Percentiles rank a stretch among this genome's conserved stretches.
phyloP scores from a whole-genome alignment of 1,139 yeast genomes.

The Magnusiomyces magnusii region DNA sequence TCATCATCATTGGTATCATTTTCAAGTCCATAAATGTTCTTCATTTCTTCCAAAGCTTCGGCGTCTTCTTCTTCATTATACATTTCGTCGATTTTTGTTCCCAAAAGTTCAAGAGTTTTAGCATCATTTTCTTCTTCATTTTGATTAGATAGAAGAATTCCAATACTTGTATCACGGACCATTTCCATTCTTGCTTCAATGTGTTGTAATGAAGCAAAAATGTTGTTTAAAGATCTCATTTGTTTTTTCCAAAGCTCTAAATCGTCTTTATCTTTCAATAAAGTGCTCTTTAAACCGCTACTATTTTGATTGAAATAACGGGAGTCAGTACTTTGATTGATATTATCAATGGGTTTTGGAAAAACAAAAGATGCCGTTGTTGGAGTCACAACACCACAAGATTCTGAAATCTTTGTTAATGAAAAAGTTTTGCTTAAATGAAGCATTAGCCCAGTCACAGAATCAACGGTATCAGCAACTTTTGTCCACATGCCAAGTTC shows the following conservation, averaged over 20 bases:
- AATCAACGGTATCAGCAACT: constrained; percentile 28
- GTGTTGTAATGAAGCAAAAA: constrained; percentile 29
- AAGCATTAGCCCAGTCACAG: constrained; percentile 24
- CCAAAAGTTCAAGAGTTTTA: too few relatives aligned
- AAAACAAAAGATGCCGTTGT: too few relatives aligned
- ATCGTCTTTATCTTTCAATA: not conserved
- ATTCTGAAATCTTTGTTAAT: constrained; percentile 18
- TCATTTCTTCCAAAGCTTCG: too few relatives aligned
- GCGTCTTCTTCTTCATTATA: too few relatives aligned
- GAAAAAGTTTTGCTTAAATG: constrained; percentile 28
- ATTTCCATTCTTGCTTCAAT: constrained; percentile 34
- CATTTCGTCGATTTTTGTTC: too few relatives aligned
- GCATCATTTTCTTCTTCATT: constrained; percentile 6
- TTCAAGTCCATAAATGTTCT: not conserved
- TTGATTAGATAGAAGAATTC: not conserved
- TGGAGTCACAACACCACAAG: constrained; percentile 2
- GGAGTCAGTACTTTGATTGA: not conserved
- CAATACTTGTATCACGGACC: constrained; percentile 23
- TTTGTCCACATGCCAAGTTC: constrained; percentile 32
- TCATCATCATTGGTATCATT: constrained; percentile 9
- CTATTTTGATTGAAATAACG: not conserved
- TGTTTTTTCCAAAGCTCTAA: constrained; percentile 17
- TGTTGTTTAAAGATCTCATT: constrained; percentile 22
- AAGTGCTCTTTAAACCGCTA: not conserved
- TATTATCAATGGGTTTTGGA: not conserved